Evolutionary conservation across 352 stramenopile species (phyloP).

Genomic region (Globisporangium yorkense): DNA sequence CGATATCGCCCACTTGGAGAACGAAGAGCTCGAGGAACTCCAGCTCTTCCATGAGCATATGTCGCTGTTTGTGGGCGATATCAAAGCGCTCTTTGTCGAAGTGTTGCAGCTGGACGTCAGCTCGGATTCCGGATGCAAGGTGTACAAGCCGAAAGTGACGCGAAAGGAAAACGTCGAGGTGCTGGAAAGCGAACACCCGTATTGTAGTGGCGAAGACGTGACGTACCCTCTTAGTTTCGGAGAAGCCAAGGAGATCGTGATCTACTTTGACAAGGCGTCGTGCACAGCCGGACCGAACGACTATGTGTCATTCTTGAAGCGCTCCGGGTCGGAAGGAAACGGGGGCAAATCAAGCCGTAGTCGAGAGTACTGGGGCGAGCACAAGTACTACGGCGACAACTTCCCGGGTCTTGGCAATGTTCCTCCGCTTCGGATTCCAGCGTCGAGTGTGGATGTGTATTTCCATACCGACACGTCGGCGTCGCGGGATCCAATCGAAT

Average conservation of each 20-base stretch:
- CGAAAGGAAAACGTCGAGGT: constrained; percentile 73
- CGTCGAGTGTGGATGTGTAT: constrained; percentile 53
- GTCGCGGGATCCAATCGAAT: constrained; percentile 37
- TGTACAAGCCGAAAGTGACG: constrained; percentile 39
- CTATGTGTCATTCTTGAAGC: constrained; percentile 77
- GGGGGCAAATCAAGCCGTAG: constrained; percentile 1
- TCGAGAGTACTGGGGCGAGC: constrained; percentile 52
- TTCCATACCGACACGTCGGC: constrained; percentile 57
- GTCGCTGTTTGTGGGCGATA: constrained; percentile 19
- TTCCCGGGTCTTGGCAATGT: constrained; percentile 60
- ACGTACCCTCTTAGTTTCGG: constrained; percentile 62
- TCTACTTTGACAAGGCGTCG: constrained; percentile 79
- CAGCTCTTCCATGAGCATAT: constrained; percentile 29
- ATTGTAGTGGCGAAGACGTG: constrained; percentile 48
- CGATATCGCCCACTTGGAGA: constrained; percentile 38
- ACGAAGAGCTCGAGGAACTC: constrained; percentile 34
- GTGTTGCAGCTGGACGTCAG: constrained; percentile 20
- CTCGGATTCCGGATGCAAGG: not conserved
- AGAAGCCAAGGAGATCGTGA: constrained; percentile 58
- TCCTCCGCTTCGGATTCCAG: constrained; percentile 59
- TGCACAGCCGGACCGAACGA: constrained; percentile 67
- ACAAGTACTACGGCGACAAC: constrained; percentile 65
- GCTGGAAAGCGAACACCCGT: constrained; percentile 74
- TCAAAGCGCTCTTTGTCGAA: constrained; percentile 22
- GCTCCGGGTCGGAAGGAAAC: constrained; percentile 16